Evolutionary conservation across 2,329 filamentous ascomycete species (phyloP), one percentile per base, ranked within the genome.

Genomic region (Alternaria consortialis): DNA sequence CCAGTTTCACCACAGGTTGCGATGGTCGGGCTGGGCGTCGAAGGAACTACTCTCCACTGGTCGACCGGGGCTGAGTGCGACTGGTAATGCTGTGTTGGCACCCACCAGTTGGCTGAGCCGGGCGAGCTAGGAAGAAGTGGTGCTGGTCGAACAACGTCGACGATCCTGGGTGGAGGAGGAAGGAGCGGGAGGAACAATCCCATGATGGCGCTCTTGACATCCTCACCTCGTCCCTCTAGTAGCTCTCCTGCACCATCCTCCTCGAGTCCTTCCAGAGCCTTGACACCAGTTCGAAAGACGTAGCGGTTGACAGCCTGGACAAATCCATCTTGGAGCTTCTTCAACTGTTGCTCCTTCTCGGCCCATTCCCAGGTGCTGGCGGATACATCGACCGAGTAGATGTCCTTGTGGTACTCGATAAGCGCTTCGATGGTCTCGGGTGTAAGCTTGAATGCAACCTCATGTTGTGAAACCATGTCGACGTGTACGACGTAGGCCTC

Each of bases 401-500:
- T 87, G 67, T 97, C 92, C 84, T 95, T 94, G 87, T 99, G 95
- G 80, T 97, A 97, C 79, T 97, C 92, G 78, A 97, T 90, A 67
- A 99, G 87, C 53, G 91, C 83, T 74, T 97, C 93, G 82, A 99
- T 99, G 64, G 94, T 93, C 78, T 98, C 95, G 60, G 90, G 88
- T 25, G 94, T 98, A 75, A 99, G 87, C 87, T 99, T 99, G 87
- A 94, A 98, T 70, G 94, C 95, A 75, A 99, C 93, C 84, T 98
- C 95, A 79, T 97, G 95, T 81, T 94, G 91, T 74, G 96, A 88
- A 62, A 99, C 94, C 93, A 98, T 97, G 84, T 99, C 95, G 80
- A 99, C 93, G 80, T 98, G 94, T 63, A 99, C 95, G 72, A 98
- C 94, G 80, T 99, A 99, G 53, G 95, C 95, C 82, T 98, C 94